phyloP scores from a whole-genome alignment of 2,329 filamentous ascomycete genomes.

The Rhynchosporium graminicola region DNA sequence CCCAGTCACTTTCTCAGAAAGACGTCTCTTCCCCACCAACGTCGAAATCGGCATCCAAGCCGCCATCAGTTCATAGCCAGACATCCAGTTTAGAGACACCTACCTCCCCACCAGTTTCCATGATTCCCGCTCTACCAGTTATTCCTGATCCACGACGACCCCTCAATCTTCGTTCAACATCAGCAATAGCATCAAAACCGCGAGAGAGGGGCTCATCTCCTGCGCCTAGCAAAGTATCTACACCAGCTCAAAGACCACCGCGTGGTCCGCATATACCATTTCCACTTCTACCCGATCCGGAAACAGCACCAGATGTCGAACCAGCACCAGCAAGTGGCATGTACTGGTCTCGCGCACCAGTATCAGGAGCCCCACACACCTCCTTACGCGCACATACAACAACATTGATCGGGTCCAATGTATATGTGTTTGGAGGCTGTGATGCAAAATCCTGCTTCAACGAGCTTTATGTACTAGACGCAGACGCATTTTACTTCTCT shows the following conservation, averaged over 20 bases:
- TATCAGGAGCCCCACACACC: constrained; percentile 63
- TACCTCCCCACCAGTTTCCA: constrained; percentile 28
- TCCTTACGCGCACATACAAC: constrained; percentile 67
- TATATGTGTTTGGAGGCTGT: constrained; percentile 70
- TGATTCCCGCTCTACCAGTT: constrained; percentile 24
- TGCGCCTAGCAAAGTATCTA: constrained; percentile 27
- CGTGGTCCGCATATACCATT: constrained; percentile 50
- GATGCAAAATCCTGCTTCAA: constrained; percentile 68
- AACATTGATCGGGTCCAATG: constrained; percentile 64
- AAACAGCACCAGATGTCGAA: constrained; percentile 59
- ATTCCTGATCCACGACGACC: constrained; percentile 44
- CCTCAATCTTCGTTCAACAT: constrained; percentile 52
- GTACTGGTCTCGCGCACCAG: constrained; percentile 69
- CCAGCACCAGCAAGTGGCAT: constrained; percentile 68
- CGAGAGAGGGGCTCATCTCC: constrained; percentile 30
- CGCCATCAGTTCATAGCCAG: constrained; percentile 24
- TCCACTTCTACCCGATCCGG: constrained; percentile 58
- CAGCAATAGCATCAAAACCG: constrained; percentile 38
- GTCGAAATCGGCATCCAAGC: constrained; percentile 31
- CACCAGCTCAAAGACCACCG: constrained; percentile 30
- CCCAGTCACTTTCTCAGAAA: constrained; percentile 40
- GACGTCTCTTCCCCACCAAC: constrained; percentile 31
- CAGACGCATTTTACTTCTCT: constrained; percentile 70
- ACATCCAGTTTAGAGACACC: constrained; percentile 28
- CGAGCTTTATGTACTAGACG: constrained; percentile 68